Base-by-base conservation (phyloP, 2,329 filamentous ascomycete genomes). In the Aureobasidium vineae region DNA sequence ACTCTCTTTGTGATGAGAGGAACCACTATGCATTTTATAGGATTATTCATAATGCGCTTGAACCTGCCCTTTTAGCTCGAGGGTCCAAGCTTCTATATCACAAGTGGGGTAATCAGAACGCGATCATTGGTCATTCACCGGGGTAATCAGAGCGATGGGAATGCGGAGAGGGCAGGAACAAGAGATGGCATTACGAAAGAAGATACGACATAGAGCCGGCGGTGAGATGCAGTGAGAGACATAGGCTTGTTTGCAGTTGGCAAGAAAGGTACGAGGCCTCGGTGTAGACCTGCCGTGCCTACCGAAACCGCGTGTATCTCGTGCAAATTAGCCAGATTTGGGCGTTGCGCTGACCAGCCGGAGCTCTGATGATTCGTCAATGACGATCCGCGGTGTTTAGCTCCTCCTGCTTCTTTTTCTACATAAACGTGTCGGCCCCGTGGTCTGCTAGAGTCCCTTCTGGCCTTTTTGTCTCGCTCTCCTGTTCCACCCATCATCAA, bases 351-450 rank as follows among this genome's bases (percentile, higher is more conserved):
- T 63, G 45, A 63, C 59, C 59, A 52, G 59, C 45, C 33, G 59
- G 33, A 50, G 59, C 57, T 63, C 15, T 33, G 45, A 63, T 63
- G 59, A 63, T 63, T 63, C 59, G 59, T 52, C 45, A 52, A 52
- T 52, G 59, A 52, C 59, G 59, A 50, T 63, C 59, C 41, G 40
- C 57, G 11, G 57, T 49, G 5, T 61, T 38, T 49, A 49, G 57
- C 59, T 63, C 45, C 59, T 21, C 10, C 59, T 40, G 21, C 59
- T 50, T 50, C 8, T 38, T 63, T 36, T 63, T 28, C 59, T 63
- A 63, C 59, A 63, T 63, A 63, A 63, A 63, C 59, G 59, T 63
- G 59, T 63, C 26, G 40, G 36, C 59, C 59, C 59, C 59, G 59
- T 63, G 59, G 59, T 41, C 19, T 36, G 36, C 28, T 61, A 49